A percentile compares a stretch with the other conserved stretches of the same genome.
Conservation (phyloP, 2,329 filamentous ascomycete species). For the Ophiostoma piceae region DNA sequence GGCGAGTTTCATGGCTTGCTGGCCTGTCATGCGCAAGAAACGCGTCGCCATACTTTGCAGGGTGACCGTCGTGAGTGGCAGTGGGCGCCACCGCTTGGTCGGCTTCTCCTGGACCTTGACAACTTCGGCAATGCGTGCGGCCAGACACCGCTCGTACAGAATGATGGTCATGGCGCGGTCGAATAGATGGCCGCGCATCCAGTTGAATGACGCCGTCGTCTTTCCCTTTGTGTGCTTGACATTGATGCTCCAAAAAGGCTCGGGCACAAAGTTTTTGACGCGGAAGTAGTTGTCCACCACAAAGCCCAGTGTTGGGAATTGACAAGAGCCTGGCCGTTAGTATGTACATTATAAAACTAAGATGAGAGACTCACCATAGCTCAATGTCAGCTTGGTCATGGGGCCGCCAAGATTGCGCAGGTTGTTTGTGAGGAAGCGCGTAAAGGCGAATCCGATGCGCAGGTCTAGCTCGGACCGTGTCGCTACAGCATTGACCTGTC, state of each 20-base stretch:
- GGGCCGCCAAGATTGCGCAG: constrained; percentile 67
- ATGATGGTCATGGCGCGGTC: constrained; percentile 76
- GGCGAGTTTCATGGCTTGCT: constrained; percentile 81
- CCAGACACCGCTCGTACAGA: constrained; percentile 78
- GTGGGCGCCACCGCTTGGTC: constrained; percentile 86
- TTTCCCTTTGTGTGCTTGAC: constrained; percentile 64
- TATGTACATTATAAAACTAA: neutral
- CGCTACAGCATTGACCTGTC: constrained; percentile 79
- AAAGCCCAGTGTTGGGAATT: constrained; percentile 94
- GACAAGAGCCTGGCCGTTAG: constrained; percentile 65
- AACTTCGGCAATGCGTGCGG: constrained; percentile 70
- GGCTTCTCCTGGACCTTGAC: constrained; percentile 84
- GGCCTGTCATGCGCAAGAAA: constrained; percentile 84
- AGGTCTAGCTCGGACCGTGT: constrained; percentile 90
- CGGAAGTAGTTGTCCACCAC: constrained; percentile 94
- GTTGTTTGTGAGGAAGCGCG: constrained; percentile 74
- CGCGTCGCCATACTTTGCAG: constrained; percentile 91
- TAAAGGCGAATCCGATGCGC: constrained; percentile 87
- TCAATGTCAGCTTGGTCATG: constrained; percentile 62
- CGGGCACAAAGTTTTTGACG: constrained; percentile 88
- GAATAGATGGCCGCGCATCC: constrained; percentile 78
- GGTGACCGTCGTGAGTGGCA: constrained; percentile 92
- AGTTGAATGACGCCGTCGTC: constrained; percentile 69
- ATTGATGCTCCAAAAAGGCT: constrained; percentile 89
- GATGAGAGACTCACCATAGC: constrained; percentile 60